phyloP scores from a whole-genome alignment of 1,284 basidiomycete genomes.

The Vanrija pseudolonga region DNA sequence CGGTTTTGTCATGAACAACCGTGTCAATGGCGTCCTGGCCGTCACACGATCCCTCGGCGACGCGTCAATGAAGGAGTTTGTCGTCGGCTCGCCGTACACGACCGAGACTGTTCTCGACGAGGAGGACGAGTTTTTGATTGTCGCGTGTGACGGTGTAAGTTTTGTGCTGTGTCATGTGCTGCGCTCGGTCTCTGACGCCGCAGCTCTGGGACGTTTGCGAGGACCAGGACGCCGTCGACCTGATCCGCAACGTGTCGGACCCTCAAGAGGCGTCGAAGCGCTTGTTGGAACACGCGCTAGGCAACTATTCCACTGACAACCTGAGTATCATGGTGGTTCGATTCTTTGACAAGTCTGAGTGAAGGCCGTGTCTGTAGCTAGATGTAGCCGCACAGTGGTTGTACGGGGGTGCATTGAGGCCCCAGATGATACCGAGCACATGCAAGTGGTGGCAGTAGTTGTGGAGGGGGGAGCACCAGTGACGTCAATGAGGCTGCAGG shows the following conservation, averaged over 20 bases:
- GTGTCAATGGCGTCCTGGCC: conserved; percentile 93
- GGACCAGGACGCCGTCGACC: conserved; percentile 87
- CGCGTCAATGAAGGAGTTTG: conserved; percentile 98
- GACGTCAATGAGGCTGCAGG: no score
- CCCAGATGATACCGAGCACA: no score
- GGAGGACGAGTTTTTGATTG: conserved; percentile 89
- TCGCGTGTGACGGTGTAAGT: conserved; percentile 96
- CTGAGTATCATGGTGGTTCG: conserved; percentile 47
- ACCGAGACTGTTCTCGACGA: conserved; percentile 89
- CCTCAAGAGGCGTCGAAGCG: conserved; percentile 76
- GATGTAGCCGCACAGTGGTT: no score
- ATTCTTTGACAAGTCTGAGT: conserved; percentile 22
- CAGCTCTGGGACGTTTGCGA: conserved; percentile 96
- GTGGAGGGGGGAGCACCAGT: no score
- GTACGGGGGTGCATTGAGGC: no score
- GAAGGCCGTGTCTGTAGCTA: no score
- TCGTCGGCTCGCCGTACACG: conserved; percentile 96
- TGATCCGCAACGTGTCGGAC: conserved; percentile 69
- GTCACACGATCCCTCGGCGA: conserved; percentile 96
- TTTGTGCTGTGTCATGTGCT: no score
- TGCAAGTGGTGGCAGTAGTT: no score
- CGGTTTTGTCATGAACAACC: conserved; percentile 97
- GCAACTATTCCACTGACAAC: conserved; percentile 87
- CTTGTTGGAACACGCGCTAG: conserved; percentile 80
- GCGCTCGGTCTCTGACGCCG: neutral